Percentiles rank a stretch among this genome's conserved stretches.
These are phyloP conservation scores for Chrysosporium keratinophilum DNA, from an alignment of 2,329 filamentous ascomycete genomes.

Conservation along the genomic window DNA sequence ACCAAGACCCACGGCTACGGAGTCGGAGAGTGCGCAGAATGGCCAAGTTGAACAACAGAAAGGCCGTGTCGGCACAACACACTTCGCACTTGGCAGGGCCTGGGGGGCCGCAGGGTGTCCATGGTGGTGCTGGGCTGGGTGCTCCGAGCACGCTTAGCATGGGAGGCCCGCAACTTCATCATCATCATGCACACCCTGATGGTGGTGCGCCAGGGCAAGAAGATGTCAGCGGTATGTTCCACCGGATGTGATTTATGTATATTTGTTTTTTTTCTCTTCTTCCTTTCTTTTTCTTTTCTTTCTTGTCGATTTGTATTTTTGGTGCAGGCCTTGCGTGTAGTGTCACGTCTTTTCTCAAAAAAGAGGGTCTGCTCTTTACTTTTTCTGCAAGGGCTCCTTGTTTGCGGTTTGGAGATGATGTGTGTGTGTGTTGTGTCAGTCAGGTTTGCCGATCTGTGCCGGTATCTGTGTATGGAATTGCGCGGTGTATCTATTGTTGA, in stretches of 20 bases:
- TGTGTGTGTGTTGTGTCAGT: constrained; percentile 2
- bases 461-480: constrained; percentile 10
- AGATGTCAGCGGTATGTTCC: constrained; percentile 95
- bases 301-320: constrained; percentile 27
- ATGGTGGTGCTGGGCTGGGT: constrained; percentile 34
- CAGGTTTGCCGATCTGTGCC: background rate
- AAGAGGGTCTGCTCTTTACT: constrained; percentile 14
- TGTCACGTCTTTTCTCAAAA: background rate
- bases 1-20: constrained; percentile 82
- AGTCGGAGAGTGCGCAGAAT: constrained; percentile 86
- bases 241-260: constrained; percentile 62
- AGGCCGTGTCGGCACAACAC: constrained; percentile 52
- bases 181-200: constrained; percentile 62
- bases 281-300: constrained; percentile 23
- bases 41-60: constrained; percentile 89
- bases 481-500: constrained; percentile 14
- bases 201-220: constrained; percentile 49
- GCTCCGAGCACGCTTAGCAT: constrained; percentile 54
- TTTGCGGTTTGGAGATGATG: constrained; percentile 20
- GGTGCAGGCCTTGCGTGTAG: constrained; percentile 22
- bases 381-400: constrained; percentile 11
- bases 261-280: constrained; percentile 20
- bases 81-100: constrained; percentile 57
- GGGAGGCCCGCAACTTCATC: constrained; percentile 58
- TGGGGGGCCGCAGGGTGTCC: constrained; percentile 54